Base-by-base conservation (phyloP, 495 filamentous ascomycete species). In the Aspergillus indologenus region DNA sequence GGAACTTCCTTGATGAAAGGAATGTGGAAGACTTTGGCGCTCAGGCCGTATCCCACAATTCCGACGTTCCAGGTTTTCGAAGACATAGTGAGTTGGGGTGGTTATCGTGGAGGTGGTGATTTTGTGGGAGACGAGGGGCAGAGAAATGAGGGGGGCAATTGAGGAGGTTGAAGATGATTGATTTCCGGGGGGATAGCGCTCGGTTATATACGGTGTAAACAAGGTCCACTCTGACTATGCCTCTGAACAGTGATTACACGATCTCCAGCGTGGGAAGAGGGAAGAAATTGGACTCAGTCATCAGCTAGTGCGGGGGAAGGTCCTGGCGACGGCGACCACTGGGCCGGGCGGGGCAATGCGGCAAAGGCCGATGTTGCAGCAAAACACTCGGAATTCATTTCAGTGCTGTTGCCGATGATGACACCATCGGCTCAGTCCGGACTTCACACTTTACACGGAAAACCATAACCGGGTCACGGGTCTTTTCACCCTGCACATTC, bases 21-120 rank as follows among this genome's bases (percentile, higher is more conserved):
- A 71, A 96, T 93, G 74, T 96, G 91, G 77, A 95, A 95, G 73
- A 87, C 74, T 65, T 93, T 93, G 63, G 91, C 90, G 45, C 91
- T 92, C 74, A 92, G 76, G 67, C 91, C 85, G 68, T 87, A 88
- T 61, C 85, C 85, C 59, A 88, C 74, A 49, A 88, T 64, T 55
- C 78, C 83, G 61, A 84, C 76, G 59, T 87, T 88, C 65, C 71
- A 82, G 21, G 71, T 71, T 68, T 79, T 81, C 56, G 74, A 61
- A 47, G 75, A 60, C 80, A 81, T 83, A 26, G 29, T 74, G 60
- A 45, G 26, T 29, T 29, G 3, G 56, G 40, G 45, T 26, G 26
- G 31, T 19, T 12, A 15, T 45, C 15, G 24, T 15, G 45, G 26
- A n/a, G 31, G 12, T 22, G 34, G 22, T 46, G 24, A 45, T 29